These are phyloP conservation scores for Zymoseptoria brevis DNA, from an alignment of 2,329 filamentous ascomycete genomes.

Conservation along the genomic window DNA sequence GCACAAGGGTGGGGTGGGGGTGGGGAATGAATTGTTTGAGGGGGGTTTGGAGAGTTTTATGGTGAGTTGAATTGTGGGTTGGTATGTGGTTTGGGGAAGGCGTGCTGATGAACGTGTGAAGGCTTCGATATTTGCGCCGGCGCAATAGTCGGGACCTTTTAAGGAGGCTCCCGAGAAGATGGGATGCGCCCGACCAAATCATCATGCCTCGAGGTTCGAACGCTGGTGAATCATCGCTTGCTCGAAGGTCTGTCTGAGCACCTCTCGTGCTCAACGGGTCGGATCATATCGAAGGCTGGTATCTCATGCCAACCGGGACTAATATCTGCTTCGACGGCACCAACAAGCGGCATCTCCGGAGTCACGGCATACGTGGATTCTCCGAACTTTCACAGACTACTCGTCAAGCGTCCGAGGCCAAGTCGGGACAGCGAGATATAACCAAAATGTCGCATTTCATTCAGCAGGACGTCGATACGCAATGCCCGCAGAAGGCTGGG, in stretches of 20 bases:
- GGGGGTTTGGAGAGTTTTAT: conserved; percentile 68
- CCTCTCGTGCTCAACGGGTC: neutral
- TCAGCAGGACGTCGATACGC: neutral
- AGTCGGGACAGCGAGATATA: too few relatives aligned
- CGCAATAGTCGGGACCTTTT: neutral
- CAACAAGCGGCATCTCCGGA: too few relatives aligned
- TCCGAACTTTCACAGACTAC: too few relatives aligned
- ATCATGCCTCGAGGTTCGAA: too few relatives aligned
- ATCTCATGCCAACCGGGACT: neutral
- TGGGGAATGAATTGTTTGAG: conserved; percentile 59
- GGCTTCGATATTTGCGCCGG: conserved; percentile 11
- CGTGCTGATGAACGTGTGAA: neutral
- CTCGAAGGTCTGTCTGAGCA: neutral
- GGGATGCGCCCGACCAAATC: neutral
- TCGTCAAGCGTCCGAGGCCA: too few relatives aligned
- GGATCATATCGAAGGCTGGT: neutral
- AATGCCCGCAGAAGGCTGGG: neutral
- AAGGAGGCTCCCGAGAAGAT: neutral
- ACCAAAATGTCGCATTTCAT: too few relatives aligned
- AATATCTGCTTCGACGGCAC: too few relatives aligned
- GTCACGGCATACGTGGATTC: too few relatives aligned
- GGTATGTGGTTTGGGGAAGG: too few relatives aligned
- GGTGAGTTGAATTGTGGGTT: conserved; percentile 29
- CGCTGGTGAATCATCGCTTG: too few relatives aligned
- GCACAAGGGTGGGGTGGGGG: conserved; percentile 53